Evolutionary conservation across 2,329 filamentous ascomycete genomes (phyloP), one percentile per base, ranked within the genome.

Genomic region (Sporothrix inflata): DNA sequence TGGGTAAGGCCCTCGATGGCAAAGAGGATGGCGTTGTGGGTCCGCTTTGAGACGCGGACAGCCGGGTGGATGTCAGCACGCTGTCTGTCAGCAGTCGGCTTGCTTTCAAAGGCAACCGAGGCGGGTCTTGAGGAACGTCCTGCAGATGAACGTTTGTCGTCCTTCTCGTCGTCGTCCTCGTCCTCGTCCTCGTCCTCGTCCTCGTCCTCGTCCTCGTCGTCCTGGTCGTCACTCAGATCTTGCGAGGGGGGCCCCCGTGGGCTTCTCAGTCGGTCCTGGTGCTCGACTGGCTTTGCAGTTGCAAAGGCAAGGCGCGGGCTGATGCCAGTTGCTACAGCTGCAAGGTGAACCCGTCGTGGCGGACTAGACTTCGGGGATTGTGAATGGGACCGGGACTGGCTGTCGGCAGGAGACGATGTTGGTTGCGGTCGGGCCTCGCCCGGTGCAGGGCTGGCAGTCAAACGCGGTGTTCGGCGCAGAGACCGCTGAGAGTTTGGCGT

Each of bases 21-120:
- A 85, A 92, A 98, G 77, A 97, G 91, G 79, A 99, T 94, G 49
- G 96, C 95, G 81, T 92, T 93, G 75, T 93, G 92, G 63, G 94
- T 97, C 75, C 92, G 90, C 77, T 89, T 91, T 65, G 94, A 97
- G 81, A 98, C 91, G 78, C 89, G 90, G 74, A 86, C 80, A 70
- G 83, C 82, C 7, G 84, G 84, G 74, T 87, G 85, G 55, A 83
- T 81, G 70, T 83, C 80, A 68, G 80, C 78, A 73, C 76, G 79
- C 71, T 76, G 71, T 77, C 74, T 74, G 78, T 77, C 42, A 78
- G 77, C 74, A 79, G 80, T 74, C 78, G 77, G 40, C n/a, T 63
- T 55, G 14, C 27, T 12, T 12, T 65, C 51, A 14, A 68, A 21
- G 4, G 34, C 30, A 21, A 61, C 55, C 19, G 57, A 71, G 11